A percentile compares a stretch with the other conserved stretches of the same genome.
Conservation (phyloP, 306 rosid species). For the Casuarina cunninghamiana region DNA sequence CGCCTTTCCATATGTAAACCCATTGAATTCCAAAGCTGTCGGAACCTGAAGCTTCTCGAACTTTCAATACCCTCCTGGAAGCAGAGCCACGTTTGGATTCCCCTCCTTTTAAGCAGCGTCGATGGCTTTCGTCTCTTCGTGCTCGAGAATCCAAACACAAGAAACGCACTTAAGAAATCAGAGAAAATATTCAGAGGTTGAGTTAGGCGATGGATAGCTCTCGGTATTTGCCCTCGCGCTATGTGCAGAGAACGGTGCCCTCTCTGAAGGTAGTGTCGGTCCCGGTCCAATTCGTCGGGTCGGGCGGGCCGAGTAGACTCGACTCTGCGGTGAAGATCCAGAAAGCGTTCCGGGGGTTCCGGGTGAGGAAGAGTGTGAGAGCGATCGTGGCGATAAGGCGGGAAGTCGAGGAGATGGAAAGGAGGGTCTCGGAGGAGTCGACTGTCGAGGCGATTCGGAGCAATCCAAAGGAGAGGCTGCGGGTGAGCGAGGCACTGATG, state of each 20-base stretch:
- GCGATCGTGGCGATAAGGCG: constrained; percentile 42
- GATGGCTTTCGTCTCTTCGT: too few relatives aligned
- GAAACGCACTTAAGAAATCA: background rate
- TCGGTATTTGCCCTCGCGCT: constrained; percentile 21
- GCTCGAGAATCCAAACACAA: background rate
- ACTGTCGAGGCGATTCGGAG: constrained; percentile 33
- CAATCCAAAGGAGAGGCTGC: constrained; percentile 55
- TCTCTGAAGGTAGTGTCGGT: constrained; percentile 51
- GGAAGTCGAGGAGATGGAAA: constrained; percentile 51
- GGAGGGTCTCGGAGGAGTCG: constrained; percentile 20
- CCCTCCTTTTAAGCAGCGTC: constrained; percentile 5
- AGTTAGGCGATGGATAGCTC: constrained; percentile 30
- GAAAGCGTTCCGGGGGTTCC: constrained; percentile 54
- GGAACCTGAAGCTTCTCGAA: constrained; percentile 46
- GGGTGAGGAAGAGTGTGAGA: constrained; percentile 61
- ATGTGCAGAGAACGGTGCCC: constrained; percentile 18
- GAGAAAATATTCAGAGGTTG: background rate
- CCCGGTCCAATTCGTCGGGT: constrained; percentile 46
- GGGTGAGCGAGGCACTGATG: constrained; percentile 59
- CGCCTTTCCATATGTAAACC: too few relatives aligned
- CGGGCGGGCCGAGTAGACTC: constrained; percentile 16
- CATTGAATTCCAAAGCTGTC: background rate
- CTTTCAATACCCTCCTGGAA: constrained; percentile 18
- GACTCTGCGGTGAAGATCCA: constrained; percentile 56
- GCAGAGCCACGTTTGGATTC: background rate